Conservation (phyloP, 257 asterid genomes). For the Penstemon barbatus region DNA sequence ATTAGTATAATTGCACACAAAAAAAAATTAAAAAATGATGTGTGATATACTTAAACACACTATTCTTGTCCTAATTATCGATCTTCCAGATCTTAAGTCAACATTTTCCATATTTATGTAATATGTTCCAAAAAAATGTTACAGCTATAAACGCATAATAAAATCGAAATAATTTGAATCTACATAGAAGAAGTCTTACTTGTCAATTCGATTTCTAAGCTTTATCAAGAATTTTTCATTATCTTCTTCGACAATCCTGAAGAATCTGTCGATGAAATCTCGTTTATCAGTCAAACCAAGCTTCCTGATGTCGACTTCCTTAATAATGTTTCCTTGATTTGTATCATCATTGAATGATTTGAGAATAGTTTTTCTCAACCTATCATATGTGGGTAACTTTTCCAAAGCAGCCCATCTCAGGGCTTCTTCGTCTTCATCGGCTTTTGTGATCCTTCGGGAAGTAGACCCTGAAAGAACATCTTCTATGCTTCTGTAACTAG, state of each 20-base stretch:
- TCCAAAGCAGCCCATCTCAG: constrained; percentile 14
- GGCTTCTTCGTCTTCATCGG: constrained; percentile 76
- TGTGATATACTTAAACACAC: too few relatives aligned
- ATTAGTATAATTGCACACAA: too few relatives aligned
- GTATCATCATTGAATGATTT: constrained; percentile 36
- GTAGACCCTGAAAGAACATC: constrained; percentile 37
- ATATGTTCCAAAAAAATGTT: too few relatives aligned
- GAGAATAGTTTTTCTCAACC: constrained; percentile 36
- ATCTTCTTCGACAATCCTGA: constrained; percentile 63
- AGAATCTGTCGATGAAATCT: constrained; percentile 48
- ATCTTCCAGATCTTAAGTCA: too few relatives aligned
- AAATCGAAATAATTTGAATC: not conserved
- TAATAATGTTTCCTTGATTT: constrained; percentile 24
- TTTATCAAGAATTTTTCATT: constrained; percentile 54
- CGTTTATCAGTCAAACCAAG: constrained; percentile 40
- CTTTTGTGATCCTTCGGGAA: constrained; percentile 42
- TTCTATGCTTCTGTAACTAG: constrained; percentile 36
- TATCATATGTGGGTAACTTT: too few relatives aligned
- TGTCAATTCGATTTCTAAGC: constrained; percentile 51
- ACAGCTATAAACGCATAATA: too few relatives aligned
- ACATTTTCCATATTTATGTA: too few relatives aligned
- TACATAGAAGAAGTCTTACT: constrained; percentile 28
- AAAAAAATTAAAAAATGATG: too few relatives aligned
- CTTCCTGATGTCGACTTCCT: constrained; percentile 51
- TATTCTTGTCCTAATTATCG: too few relatives aligned